These are phyloP conservation scores for Dothiorella sarmentorum DNA, from an alignment of 2,329 filamentous ascomycete genomes.

Conservation along the genomic window DNA sequence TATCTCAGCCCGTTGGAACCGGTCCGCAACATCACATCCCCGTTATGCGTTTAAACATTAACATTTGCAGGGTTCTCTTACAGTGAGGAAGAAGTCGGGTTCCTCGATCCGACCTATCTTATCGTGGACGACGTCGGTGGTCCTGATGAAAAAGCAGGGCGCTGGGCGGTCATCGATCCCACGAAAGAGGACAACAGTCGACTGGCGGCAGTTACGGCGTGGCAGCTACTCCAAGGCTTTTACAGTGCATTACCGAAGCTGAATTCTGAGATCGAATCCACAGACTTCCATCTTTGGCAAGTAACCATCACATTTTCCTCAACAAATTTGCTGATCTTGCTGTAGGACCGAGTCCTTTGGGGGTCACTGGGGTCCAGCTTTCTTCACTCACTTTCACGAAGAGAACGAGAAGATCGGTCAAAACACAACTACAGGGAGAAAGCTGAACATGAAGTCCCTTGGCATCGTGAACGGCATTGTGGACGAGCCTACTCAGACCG, in stretches of 20 bases:
- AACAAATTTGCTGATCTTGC: background rate
- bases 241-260: slow-evolving; percentile 38
- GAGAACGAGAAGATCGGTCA: slow-evolving; percentile 52
- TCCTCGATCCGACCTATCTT: background rate
- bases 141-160: background rate
- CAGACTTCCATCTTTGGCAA: slow-evolving; percentile 52
- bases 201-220: slow-evolving; percentile 33
- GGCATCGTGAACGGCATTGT: slow-evolving; percentile 29
- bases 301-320: too few relatives aligned
- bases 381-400: slow-evolving; percentile 54
- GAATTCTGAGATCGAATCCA: slow-evolving; percentile 51
- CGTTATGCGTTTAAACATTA: slow-evolving; percentile 36
- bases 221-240: slow-evolving; percentile 37
- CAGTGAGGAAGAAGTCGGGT: slow-evolving; percentile 22
- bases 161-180: slow-evolving; percentile 38
- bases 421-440: slow-evolving; percentile 13
- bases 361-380: slow-evolving; percentile 57
- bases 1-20: slow-evolving; percentile 36
- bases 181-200: slow-evolving; percentile 44
- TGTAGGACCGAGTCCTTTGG: slow-evolving; percentile 50
- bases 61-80: slow-evolving; percentile 37
- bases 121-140: background rate
- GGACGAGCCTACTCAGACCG: slow-evolving; percentile 42
- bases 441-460: slow-evolving; percentile 33
- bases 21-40: background rate